Evolutionary conservation across 1,284 basidiomycete genomes (phyloP).

Genomic region (Calocybe gambosa): DNA sequence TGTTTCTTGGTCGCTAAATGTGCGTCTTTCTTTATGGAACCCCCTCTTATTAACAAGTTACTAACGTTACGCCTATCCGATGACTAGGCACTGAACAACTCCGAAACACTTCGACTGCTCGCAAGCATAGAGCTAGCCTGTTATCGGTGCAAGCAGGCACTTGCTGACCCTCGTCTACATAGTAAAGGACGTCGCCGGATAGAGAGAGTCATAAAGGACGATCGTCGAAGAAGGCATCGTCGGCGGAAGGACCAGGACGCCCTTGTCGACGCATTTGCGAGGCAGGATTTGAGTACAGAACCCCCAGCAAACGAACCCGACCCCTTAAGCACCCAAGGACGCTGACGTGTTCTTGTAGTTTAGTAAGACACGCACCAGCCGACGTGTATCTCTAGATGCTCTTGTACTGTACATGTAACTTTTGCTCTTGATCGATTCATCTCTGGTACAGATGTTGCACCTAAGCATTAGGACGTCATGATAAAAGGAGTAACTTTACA

Average conservation of each 20-base stretch:
- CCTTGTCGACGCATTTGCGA: conserved; percentile 70
- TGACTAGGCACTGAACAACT: conserved; percentile 67
- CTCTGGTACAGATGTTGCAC: no score
- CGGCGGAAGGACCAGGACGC: conserved; percentile 75
- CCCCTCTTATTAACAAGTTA: no score
- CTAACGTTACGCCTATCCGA: no score
- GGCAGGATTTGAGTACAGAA: conserved; percentile 45
- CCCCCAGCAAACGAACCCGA: conserved; percentile 12
- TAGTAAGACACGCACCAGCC: conserved; percentile 9
- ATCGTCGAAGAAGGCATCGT: conserved; percentile 69
- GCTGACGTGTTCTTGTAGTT: conserved; percentile 10
- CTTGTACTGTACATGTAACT: not conserved
- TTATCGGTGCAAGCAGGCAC: conserved; percentile 61
- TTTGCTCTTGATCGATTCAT: not conserved
- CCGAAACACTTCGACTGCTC: conserved; percentile 70
- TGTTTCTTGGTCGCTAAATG: conserved; percentile 80
- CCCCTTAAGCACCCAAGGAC: conserved; percentile 10
- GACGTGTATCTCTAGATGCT: conserved; percentile 13
- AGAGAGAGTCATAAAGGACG: conserved; percentile 72
- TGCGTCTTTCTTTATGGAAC: conserved; percentile 25
- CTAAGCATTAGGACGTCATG: not conserved
- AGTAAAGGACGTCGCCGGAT: conserved; percentile 60
- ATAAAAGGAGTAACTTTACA: not conserved
- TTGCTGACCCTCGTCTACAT: conserved; percentile 58
- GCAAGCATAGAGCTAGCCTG: conserved; percentile 78